phyloP scores from a whole-genome alignment of 805 yeast species.

The Yarrowia sp. region DNA sequence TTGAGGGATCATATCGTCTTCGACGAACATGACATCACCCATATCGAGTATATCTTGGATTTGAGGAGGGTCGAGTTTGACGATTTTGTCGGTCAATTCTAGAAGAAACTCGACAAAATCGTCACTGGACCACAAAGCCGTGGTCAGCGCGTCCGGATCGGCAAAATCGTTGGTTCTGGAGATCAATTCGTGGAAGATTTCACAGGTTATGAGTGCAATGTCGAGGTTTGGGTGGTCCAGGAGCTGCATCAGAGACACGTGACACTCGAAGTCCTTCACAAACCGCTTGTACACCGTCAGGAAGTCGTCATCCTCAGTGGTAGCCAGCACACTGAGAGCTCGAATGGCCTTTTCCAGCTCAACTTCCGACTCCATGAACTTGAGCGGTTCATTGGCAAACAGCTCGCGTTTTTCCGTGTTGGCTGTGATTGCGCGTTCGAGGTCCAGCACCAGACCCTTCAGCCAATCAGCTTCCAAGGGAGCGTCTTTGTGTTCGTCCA shows the following conservation, averaged over 20 bases:
- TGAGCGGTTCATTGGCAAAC: slow-evolving; percentile 43
- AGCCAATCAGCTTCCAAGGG: slow-evolving; percentile 7
- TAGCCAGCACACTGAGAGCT: slow-evolving; percentile 39
- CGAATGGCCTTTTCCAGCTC: slow-evolving; percentile 42
- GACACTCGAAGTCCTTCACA: slow-evolving; percentile 3
- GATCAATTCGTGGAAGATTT: slow-evolving; percentile 23
- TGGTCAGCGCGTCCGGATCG: not conserved
- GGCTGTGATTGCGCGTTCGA: slow-evolving; percentile 46
- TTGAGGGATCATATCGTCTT: not conserved
- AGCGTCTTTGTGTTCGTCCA: slow-evolving; percentile 20
- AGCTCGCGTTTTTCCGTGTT: slow-evolving; percentile 42
- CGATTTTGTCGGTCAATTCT: slow-evolving; percentile 28
- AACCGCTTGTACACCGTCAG: not conserved
- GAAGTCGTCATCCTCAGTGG: slow-evolving; percentile 5
- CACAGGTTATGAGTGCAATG: slow-evolving; percentile 21
- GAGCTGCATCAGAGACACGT: slow-evolving; percentile 17
- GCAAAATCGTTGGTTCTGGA: not conserved
- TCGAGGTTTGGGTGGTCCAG: slow-evolving; percentile 34
- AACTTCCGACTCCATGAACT: slow-evolving; percentile 45
- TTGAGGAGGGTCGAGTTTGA: not conserved
- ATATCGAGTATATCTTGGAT: slow-evolving; percentile 10
- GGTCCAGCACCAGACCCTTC: slow-evolving; percentile 41
- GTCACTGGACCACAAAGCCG: not conserved
- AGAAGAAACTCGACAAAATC: slow-evolving; percentile 6
- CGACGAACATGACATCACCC: slow-evolving; percentile 1